Percentiles rank a stretch among this genome's conserved stretches.
Conservation (phyloP, 495 filamentous ascomycete species). For the Penicillium maclennaniae region DNA sequence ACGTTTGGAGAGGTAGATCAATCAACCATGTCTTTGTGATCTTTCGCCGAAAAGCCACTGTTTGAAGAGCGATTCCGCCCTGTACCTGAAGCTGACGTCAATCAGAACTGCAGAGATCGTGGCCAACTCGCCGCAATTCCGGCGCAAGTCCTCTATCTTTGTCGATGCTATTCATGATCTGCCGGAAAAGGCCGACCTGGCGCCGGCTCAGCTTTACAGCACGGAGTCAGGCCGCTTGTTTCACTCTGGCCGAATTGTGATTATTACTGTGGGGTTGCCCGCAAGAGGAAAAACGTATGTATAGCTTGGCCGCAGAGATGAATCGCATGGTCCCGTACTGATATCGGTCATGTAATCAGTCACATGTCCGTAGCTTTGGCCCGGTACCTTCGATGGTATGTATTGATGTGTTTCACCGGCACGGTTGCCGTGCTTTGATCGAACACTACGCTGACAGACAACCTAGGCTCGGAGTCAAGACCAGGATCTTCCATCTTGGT, state of each 20-base stretch:
- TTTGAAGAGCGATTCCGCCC: not conserved
- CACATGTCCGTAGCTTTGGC: slow-evolving; percentile 95
- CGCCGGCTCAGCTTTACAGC: slow-evolving; percentile 95
- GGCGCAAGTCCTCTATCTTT: slow-evolving; percentile 89
- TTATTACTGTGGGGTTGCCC: slow-evolving; percentile 93
- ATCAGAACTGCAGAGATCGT: slow-evolving; percentile 73
- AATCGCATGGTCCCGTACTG: slow-evolving; percentile 6
- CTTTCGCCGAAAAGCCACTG: slow-evolving; percentile 18
- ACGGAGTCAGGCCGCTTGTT: slow-evolving; percentile 96
- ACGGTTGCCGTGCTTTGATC: not conserved
- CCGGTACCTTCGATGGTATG: slow-evolving; percentile 89
- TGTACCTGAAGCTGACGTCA: slow-evolving; percentile 22
- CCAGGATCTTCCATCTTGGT: slow-evolving; percentile 92
- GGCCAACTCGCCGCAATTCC: slow-evolving; percentile 75
- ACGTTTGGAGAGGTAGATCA: not conserved
- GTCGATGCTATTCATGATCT: slow-evolving; percentile 97
- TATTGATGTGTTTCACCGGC: slow-evolving; percentile 4
- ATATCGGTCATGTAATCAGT: slow-evolving; percentile 36
- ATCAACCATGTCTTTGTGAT: not conserved
- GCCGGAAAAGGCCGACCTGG: slow-evolving; percentile 75
- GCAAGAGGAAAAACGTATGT: slow-evolving; percentile 94
- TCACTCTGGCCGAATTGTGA: slow-evolving; percentile 94
- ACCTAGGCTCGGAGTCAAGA: slow-evolving; percentile 62
- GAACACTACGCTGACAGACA: slow-evolving; percentile 1
- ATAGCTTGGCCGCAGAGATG: slow-evolving; percentile 1